phyloP scores from a whole-genome alignment of 768 basidiomycete species.

The Hygrocybe coccinea region DNA sequence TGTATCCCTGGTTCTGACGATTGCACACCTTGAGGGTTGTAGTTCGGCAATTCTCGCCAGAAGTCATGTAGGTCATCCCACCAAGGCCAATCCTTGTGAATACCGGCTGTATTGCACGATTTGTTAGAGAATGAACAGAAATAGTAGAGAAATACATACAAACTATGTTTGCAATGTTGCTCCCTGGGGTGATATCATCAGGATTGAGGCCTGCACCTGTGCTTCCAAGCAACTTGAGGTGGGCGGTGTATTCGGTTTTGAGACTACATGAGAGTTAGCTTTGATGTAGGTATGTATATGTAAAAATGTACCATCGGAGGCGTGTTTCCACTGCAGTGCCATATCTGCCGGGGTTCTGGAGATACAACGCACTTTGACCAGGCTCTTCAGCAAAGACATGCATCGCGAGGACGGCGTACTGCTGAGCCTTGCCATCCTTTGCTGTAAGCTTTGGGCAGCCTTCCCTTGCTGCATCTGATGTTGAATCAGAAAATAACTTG shows the following conservation, averaged over 20 bases:
- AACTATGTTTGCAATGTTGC: conserved; percentile 14
- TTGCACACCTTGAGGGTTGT: conserved; percentile 23
- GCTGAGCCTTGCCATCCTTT: conserved; percentile 18
- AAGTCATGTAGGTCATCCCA: conserved; percentile 27
- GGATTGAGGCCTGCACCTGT: conserved; percentile 19
- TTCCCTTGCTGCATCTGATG: conserved; percentile 20
- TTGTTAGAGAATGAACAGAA: background rate
- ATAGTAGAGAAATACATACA: conserved; percentile 7
- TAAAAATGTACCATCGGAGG: conserved; percentile 2
- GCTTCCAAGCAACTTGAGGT: conserved; percentile 10
- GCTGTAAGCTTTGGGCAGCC: conserved; percentile 13
- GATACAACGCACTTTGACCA: conserved; percentile 7
- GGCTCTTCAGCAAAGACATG: conserved; percentile 19
- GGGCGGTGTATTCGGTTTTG: conserved; percentile 15
- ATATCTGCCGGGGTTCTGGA: conserved; percentile 12
- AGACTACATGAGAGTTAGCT: conserved; percentile 9
- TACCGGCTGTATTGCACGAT: conserved; percentile 1
- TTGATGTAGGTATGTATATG: too few species aligned
- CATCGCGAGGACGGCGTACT: conserved; percentile 18
- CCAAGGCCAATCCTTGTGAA: conserved; percentile 21
- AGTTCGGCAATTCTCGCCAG: conserved; percentile 28
- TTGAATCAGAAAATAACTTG: conserved; percentile 27
- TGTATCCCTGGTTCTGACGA: conserved; percentile 17
- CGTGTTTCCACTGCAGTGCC: conserved; percentile 17
- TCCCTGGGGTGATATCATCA: conserved; percentile 5